A percentile compares a stretch with the other conserved stretches of the same genome.
phyloP scores from a whole-genome alignment of 2,329 filamentous ascomycete genomes.

The Aspergillus terreus region DNA sequence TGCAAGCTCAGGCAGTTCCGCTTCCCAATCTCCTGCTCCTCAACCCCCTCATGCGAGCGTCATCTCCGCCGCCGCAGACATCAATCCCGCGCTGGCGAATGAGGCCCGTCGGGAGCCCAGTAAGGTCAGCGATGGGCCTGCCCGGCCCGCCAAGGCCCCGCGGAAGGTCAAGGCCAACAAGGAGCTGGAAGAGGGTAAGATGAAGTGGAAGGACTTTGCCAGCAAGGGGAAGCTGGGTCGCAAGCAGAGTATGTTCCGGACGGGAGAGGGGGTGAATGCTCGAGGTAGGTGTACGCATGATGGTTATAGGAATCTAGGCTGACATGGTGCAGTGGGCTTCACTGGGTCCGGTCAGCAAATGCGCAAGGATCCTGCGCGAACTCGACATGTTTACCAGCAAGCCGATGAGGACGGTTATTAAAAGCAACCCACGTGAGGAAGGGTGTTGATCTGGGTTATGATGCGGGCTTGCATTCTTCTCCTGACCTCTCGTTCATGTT shows the following conservation, averaged over 20 bases:
- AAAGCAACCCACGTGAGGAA: not conserved
- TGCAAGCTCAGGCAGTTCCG: constrained; percentile 57
- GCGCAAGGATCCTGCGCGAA: constrained; percentile 83
- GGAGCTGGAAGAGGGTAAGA: constrained; percentile 85
- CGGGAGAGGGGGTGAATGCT: constrained; percentile 78
- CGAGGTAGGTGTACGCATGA: constrained; percentile 61
- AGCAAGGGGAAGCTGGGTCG: constrained; percentile 67
- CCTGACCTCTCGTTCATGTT: constrained; percentile 11
- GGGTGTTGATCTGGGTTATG: constrained; percentile 4
- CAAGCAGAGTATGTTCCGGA: constrained; percentile 97
- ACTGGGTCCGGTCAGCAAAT: constrained; percentile 93
- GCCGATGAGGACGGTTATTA: constrained; percentile 63
- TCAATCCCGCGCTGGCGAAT: constrained; percentile 62
- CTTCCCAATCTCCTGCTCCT: constrained; percentile 38
- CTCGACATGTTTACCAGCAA: constrained; percentile 78
- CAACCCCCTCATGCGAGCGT: constrained; percentile 49
- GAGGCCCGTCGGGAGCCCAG: constrained; percentile 62
- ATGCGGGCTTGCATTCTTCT: constrained; percentile 10
- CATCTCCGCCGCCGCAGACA: constrained; percentile 63
- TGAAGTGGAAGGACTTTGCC: constrained; percentile 91
- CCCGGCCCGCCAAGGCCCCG: constrained; percentile 63
- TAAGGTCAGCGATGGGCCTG: constrained; percentile 58
- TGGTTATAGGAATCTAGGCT: not conserved
- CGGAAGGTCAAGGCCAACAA: constrained; percentile 84
- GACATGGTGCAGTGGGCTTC: constrained; percentile 71